Percentiles rank a stretch among this genome's conserved stretches.
phyloP scores from a whole-genome alignment of 352 stramenopile genomes.

The Pythium coloratum region DNA sequence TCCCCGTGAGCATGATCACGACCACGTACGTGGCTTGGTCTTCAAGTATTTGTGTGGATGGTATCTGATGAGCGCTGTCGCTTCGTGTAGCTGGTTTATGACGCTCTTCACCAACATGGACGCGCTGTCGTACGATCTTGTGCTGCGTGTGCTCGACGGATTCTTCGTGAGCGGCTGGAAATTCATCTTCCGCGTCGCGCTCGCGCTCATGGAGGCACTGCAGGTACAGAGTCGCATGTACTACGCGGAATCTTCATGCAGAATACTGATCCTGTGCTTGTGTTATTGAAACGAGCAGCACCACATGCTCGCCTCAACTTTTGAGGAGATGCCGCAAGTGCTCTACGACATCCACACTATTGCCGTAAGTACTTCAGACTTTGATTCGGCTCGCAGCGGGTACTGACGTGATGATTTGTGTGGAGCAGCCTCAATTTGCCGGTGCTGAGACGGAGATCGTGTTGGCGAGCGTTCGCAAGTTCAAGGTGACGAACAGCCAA shows the following conservation, averaged over 20 bases:
- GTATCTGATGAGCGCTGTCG: background rate
- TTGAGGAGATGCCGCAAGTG: conserved; percentile 74
- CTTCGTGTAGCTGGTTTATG: conserved; percentile 67
- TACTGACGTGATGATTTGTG: background rate
- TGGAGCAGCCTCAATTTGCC: conserved; percentile 32
- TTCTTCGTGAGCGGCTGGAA: conserved; percentile 79
- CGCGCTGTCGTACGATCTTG: conserved; percentile 53
- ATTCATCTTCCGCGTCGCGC: conserved; percentile 61
- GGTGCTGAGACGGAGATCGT: conserved; percentile 25
- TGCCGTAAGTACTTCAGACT: conserved; percentile 36
- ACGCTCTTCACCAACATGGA: conserved; percentile 82
- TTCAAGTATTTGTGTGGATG: background rate
- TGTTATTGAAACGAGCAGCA: conserved; percentile 19
- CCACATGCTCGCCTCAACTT: conserved; percentile 55
- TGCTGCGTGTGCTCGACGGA: conserved; percentile 61
- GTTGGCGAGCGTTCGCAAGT: conserved; percentile 28
- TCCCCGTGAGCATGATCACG: conserved; percentile 66
- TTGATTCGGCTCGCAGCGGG: no score
- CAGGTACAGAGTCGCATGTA: conserved; percentile 29
- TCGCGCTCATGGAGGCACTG: conserved; percentile 54
- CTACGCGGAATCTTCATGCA: no score
- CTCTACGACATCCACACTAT: conserved; percentile 71
- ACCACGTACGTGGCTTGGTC: conserved; percentile 41
- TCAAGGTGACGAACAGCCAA: conserved; percentile 34
- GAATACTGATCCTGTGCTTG: no score